Evolutionary conservation across 2,329 filamentous ascomycete species (phyloP).

Genomic region (Monilinia fructicola): DNA sequence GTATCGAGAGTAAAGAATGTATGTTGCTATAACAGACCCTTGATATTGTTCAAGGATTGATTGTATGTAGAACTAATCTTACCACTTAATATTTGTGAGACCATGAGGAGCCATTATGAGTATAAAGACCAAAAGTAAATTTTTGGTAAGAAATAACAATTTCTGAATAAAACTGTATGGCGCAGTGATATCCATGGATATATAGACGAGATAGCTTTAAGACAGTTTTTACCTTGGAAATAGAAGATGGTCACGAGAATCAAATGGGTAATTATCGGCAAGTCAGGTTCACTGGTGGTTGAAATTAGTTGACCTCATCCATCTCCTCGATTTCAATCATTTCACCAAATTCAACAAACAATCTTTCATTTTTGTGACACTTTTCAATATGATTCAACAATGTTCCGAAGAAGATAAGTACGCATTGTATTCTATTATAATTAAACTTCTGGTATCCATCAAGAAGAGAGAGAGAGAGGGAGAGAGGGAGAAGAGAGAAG

Average conservation of each 20-base stretch:
- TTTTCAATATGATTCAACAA: background rate
- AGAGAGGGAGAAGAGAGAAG: background rate
- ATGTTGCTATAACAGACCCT: conserved; percentile 50
- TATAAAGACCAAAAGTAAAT: background rate
- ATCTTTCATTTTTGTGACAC: background rate
- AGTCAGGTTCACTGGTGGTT: too few relatives aligned
- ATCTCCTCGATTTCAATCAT: background rate
- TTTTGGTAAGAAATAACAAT: background rate
- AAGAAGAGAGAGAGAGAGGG: background rate
- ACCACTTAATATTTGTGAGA: background rate
- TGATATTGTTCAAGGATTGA: conserved; percentile 42
- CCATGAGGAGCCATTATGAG: too few relatives aligned
- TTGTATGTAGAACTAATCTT: too few relatives aligned
- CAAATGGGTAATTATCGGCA: conserved; percentile 4
- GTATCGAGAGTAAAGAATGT: conserved; percentile 48
- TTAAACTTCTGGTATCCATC: background rate
- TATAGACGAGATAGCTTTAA: background rate
- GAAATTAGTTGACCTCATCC: too few relatives aligned
- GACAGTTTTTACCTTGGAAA: background rate
- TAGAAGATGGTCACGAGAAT: background rate
- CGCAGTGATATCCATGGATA: background rate
- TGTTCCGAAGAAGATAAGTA: background rate
- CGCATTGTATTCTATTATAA: background rate
- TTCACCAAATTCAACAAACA: background rate
- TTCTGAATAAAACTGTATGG: background rate